These are phyloP conservation scores for Amanita subjunquillea DNA, from an alignment of 768 basidiomycete species.

Conservation along the genomic window DNA sequence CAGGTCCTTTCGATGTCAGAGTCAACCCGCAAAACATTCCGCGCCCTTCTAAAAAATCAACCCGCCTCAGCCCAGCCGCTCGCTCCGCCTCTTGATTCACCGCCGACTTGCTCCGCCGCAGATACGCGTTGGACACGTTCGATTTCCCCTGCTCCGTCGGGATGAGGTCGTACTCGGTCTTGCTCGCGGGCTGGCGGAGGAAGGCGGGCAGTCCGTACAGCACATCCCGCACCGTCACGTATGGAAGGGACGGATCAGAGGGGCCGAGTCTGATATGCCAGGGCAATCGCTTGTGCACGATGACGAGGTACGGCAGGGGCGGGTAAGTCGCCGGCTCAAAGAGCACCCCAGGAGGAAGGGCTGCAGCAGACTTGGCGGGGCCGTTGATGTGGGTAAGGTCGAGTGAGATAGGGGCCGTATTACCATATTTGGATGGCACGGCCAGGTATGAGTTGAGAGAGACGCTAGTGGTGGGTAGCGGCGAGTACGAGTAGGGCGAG, in stretches of 20 bases:
- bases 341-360: neutral
- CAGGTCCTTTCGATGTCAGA: neutral
- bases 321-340: constrained; percentile 3
- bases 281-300: constrained; percentile 4
- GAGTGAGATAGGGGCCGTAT: neutral
- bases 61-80: constrained; percentile 37
- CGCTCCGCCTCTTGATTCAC: constrained; percentile 24
- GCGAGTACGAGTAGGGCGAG: constrained; percentile 9
- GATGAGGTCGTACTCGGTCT: constrained; percentile 27
- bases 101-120: constrained; percentile 25
- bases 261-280: constrained; percentile 7
- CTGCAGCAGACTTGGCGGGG: neutral
- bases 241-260: constrained; percentile 7
- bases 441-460: constrained; percentile 10
- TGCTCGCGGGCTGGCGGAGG: constrained; percentile 29
- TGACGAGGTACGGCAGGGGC: neutral
- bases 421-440: neutral
- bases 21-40: constrained; percentile 32
- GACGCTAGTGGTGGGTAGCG: constrained; percentile 9
- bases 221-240: constrained; percentile 35
- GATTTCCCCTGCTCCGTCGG: constrained; percentile 19
- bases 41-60: constrained; percentile 40
- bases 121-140: constrained; percentile 31
- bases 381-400: neutral
- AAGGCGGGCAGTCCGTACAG: constrained; percentile 31